These are phyloP conservation scores for Colletotrichum theobromicola DNA, from an alignment of 2,329 filamentous ascomycete species.

Conservation along the genomic window DNA sequence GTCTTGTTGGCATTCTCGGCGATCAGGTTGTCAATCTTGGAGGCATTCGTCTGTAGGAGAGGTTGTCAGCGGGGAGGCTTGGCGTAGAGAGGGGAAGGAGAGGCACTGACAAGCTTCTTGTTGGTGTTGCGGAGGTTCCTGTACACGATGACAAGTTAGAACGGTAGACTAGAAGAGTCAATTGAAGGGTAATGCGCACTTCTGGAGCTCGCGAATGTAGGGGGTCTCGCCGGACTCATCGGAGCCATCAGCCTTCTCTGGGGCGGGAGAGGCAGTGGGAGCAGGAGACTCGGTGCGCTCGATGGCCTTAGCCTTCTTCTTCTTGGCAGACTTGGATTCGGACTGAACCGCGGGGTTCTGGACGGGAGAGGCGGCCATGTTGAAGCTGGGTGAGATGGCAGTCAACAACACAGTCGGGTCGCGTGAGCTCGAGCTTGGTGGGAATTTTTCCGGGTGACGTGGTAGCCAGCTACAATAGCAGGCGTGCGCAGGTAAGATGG, in stretches of 20 bases:
- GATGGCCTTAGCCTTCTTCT: slow-evolving; percentile 67
- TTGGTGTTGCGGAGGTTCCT: slow-evolving; percentile 90
- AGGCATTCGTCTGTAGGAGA: slow-evolving; percentile 63
- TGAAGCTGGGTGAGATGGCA: slow-evolving; percentile 18
- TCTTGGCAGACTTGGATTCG: slow-evolving; percentile 70
- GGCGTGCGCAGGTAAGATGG: neutral
- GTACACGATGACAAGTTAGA: slow-evolving; percentile 9
- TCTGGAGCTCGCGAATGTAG: slow-evolving; percentile 88
- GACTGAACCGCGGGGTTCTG: slow-evolving; percentile 65
- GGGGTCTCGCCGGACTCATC: slow-evolving; percentile 72
- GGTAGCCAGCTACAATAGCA: slow-evolving; percentile 2
- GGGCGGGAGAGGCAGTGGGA: slow-evolving; percentile 51
- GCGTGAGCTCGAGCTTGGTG: slow-evolving; percentile 5
- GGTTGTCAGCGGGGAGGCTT: slow-evolving; percentile 1
- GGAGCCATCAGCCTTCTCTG: slow-evolving; percentile 59
- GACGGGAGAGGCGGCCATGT: slow-evolving; percentile 69
- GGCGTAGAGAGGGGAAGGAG: neutral
- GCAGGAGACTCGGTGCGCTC: slow-evolving; percentile 61
- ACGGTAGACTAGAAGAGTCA: neutral
- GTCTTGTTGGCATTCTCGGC: slow-evolving; percentile 72
- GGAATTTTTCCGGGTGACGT: slow-evolving; percentile 13
- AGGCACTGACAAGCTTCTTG: slow-evolving; percentile 85
- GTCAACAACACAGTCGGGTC: slow-evolving; percentile 8
- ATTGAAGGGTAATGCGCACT: slow-evolving; percentile 60
- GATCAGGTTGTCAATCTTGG: slow-evolving; percentile 74